Evolutionary conservation across 1,284 basidiomycete genomes (phyloP), one percentile per base, ranked within the genome.

Genomic region (Somion occarium): DNA sequence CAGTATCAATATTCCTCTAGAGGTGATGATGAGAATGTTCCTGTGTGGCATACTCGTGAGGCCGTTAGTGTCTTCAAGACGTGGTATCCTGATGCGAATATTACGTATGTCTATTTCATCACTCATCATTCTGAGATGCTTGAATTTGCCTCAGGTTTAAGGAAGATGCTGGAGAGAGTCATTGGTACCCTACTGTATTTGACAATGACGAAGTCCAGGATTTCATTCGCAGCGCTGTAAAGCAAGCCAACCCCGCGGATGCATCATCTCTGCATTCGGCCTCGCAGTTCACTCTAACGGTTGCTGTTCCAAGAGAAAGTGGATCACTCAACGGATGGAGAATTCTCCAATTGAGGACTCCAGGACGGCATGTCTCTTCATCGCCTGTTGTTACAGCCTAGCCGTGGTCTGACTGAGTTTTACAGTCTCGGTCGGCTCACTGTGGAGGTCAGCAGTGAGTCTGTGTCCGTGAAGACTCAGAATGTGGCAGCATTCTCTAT

Each of bases 1-100:
- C 26, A 46, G 3, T 30, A 5, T 52, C 38, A 19, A 27, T 49
- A 38, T 19, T 48, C 7, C 13, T 11, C 25, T 20, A 89, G 87
- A 9, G 85, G 83, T 1, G 69, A 70, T 45, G 90, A 92, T 57
- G 79, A 83, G 26, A 92, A 93, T 53, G 90, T 92, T 4, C 89
- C 90, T 2, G 76, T 80, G 0, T 91, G 88, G 87, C 89, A 92
- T 59, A 81, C 82, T 2, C 78, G 88, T 22, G 83, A 85, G 60
- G 67, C 76, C 24, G 72, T 86, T 7, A 73, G 74, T 48, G 66
- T 80, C 7, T 59, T 91, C 22, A 75, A 76, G 58, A 71, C 75
- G 2, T 87, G 80, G 79, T 69, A 75, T 46, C 61, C 71, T 0
- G 61, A 71, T n/a, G 72, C 76, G 1, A 73, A 82, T 53, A 69